Evolutionary conservation across 495 filamentous ascomycete species (phyloP).

Genomic region (Hyaloscypha hepaticicola): DNA sequence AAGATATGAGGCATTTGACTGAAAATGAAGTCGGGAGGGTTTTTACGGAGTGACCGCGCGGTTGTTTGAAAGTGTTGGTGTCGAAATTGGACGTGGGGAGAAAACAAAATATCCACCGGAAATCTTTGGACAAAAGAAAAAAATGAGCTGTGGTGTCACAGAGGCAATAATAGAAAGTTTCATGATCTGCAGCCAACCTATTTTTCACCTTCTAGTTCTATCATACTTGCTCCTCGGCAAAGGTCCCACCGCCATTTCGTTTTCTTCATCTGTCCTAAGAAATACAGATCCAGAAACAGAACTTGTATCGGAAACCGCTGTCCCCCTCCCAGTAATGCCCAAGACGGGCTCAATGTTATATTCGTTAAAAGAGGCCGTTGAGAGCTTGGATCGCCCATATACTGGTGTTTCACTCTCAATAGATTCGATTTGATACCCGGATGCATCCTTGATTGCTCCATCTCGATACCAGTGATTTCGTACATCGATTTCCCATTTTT

Average conservation of each 20-base stretch:
- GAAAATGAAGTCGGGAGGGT: too few species aligned
- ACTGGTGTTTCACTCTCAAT: not conserved
- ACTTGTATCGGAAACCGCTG: not conserved
- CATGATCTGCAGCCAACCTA: not conserved
- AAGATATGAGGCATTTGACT: too few species aligned
- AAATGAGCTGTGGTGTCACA: not conserved
- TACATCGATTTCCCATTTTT: conserved; percentile 9
- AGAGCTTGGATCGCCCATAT: not conserved
- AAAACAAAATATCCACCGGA: too few species aligned
- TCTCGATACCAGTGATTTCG: conserved; percentile 8
- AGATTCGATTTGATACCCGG: not conserved
- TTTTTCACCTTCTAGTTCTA: not conserved
- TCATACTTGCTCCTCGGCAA: not conserved
- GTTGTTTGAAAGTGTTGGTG: too few species aligned
- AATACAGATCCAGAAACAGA: not conserved
- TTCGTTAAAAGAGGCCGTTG: not conserved
- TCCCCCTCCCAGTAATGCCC: not conserved
- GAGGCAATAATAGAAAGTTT: not conserved
- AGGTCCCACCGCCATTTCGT: not conserved
- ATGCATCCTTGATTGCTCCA: not conserved
- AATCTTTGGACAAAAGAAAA: too few species aligned
- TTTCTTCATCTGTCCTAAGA: not conserved
- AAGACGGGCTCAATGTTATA: not conserved
- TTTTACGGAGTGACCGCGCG: too few species aligned
- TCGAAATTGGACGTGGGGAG: too few species aligned